Evolutionary conservation across 495 filamentous ascomycete genomes (phyloP), one percentile per base, ranked within the genome.

Genomic region (Pyrenula massariospora): DNA sequence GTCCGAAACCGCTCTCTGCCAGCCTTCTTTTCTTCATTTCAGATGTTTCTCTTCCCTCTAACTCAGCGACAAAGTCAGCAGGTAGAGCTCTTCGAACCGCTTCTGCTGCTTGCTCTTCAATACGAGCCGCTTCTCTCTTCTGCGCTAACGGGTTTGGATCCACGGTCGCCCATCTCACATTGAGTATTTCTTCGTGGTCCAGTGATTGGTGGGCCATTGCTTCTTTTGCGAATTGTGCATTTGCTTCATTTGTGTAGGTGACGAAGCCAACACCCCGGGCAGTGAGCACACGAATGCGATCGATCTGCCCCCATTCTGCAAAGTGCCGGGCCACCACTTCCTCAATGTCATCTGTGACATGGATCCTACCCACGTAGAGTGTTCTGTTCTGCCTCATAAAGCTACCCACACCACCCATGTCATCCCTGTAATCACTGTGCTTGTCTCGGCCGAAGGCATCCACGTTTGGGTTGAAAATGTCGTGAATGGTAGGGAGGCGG

Each of bases 71-170:
- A 63, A 89, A 97, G 22, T 87, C 89, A 1, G 84, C 90, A 0
- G 94, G 94, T n/a, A 99, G 71, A 5, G 94, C 93, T 48, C 84
- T 77, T 22, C 94, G 76, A 47, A 99, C 89, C 10, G 94, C 94
- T 65, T 96, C 94, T 0, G 93, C 94, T n/a, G 94, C 94, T 70
- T 96, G 92, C 68, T 99, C 94, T 69, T 99, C 94, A 53, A 99
- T 83, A 19, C 85, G 77, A 31, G 88, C 77, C 20, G 88, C 91
- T 66, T 99, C 94, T 31, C 94, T 81, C 60, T 93, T 92, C 68
- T 96, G 91, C 10, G 93, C 89, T 77, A 89, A 81, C 0, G 94
- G 94, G 60, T 99, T 99, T 20, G 94, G 94, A 66, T 99, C 94
- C 2, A 85, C 85, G 0, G 93, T 97, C 22, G 94, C 93, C 94